A percentile compares a stretch with the other conserved stretches of the same genome.
Evolutionary conservation across 1,139 yeast genomes (phyloP).

Genomic region (Taphrina pruni): DNA sequence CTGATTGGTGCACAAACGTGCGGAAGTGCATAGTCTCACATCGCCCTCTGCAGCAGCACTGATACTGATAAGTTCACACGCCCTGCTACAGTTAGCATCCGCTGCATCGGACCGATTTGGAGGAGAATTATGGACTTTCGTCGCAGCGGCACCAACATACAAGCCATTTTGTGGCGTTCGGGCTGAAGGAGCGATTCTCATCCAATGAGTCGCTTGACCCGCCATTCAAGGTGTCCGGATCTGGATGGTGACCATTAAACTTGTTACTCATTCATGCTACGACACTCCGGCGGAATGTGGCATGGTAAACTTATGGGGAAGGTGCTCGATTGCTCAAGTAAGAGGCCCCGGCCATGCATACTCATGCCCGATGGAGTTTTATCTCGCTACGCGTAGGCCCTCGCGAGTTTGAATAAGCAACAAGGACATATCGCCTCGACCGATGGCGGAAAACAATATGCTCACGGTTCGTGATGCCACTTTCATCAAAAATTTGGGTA

Average conservation of each 20-base stretch:
- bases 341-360: not conserved
- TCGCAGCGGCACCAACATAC: not conserved
- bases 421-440: not conserved
- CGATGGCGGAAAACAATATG: slow-evolving; percentile 7
- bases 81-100: no score
- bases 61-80: no score
- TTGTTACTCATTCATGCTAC: not conserved
- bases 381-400: not conserved
- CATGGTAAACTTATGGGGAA: not conserved
- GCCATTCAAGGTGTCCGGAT: slow-evolving; percentile 1
- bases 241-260: slow-evolving; percentile 10
- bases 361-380: not conserved
- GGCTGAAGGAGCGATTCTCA: not conserved
- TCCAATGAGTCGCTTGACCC: not conserved
- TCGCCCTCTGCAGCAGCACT: no score
- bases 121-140: no score
- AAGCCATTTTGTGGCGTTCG: not conserved
- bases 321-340: not conserved
- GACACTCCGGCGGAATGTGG: slow-evolving; percentile 4
- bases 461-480: not conserved
- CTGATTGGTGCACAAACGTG: no score
- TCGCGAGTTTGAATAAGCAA: no score
- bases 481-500: slow-evolving; percentile 41
- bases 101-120: no score
- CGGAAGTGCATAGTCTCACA: no score